Conservation (phyloP, 2,329 filamentous ascomycete species). For the Diaporthe sp. region DNA sequence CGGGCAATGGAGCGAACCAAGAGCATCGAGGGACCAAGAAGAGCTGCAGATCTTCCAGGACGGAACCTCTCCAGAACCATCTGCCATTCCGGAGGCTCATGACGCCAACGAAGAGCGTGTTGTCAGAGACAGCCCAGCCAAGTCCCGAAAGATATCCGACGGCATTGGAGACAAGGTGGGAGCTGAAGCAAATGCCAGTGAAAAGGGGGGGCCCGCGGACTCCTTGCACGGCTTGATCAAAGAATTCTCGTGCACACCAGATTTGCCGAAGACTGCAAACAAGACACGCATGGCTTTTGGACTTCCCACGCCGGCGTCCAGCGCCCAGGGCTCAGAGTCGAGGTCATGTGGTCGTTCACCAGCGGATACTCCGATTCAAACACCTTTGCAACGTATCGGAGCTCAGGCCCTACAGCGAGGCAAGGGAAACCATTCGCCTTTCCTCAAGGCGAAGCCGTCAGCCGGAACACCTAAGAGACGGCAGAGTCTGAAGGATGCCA, state of each 20-base stretch:
- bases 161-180: neutral
- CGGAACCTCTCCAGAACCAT: slow-evolving; percentile 33
- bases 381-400: slow-evolving; percentile 68
- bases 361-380: slow-evolving; percentile 49
- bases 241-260: slow-evolving; percentile 47
- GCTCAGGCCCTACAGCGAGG: slow-evolving; percentile 58
- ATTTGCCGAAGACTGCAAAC: slow-evolving; percentile 43
- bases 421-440: slow-evolving; percentile 47
- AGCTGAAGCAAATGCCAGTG: neutral
- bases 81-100: neutral
- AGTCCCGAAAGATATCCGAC: slow-evolving; percentile 43
- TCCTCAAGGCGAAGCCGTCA: slow-evolving; percentile 44
- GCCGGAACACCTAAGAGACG: slow-evolving; percentile 46
- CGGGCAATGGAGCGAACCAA: slow-evolving; percentile 58
- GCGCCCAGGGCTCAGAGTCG: slow-evolving; percentile 43
- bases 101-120: slow-evolving; percentile 30
- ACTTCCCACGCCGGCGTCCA: slow-evolving; percentile 57
- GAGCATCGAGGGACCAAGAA: slow-evolving; percentile 54
- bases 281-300: slow-evolving; percentile 54
- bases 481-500: slow-evolving; percentile 45
- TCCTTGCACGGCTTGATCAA: slow-evolving; percentile 46
- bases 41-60: slow-evolving; percentile 63
- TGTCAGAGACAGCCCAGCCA: slow-evolving; percentile 39
- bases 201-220: slow-evolving; percentile 41
- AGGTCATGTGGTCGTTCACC: slow-evolving; percentile 25